Evolutionary conservation across 768 basidiomycete genomes (phyloP), one percentile per base, ranked within the genome.

Genomic region (Podaxis carcinomalis): DNA sequence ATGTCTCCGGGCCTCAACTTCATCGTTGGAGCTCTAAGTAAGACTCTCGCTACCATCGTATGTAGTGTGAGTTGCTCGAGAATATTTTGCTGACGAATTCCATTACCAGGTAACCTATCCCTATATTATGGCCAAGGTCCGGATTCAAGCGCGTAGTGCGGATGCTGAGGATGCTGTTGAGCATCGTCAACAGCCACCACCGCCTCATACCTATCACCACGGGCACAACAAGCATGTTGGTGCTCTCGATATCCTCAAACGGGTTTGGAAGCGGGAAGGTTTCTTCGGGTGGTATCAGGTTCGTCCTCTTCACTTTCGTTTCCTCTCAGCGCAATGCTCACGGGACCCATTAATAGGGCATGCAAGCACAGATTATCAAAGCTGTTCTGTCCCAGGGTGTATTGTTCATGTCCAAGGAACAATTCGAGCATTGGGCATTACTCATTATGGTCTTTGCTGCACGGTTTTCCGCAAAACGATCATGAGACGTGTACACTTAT

Each of bases 231-330:
- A 79, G 56, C 85, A 89, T 63, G 75, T 79, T 14, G 92, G 94
- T 9, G 95, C 96, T 1, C 66, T 96, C 16, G 86, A 86, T 51
- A 82, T 98, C 35, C 81, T 99, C 46, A 69, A 74, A 3, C 78
- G 85, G 44, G 89, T 94, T 2, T 88, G 85, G 76, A 77, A 78
- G 70, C 82, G 83, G 58, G 85, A 97, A 68, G 97, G 97, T 0
- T 78, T 94, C 65, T 65, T 77, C n/a, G 97, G 97, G 27, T 96
- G 93, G 93, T 99, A 99, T 73, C 92, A 93, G 86, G 93, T 92
- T 46, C 51, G 85, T 74, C 16, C 4, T 28, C 14, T 6, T 32
- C 56, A 42, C 46, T 25, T 56, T 46, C 32, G 32, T 32, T 32
- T 32, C 32, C 32, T 32, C 32, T 1, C 32, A 32, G 2, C 32